Evolutionary conservation across 106 monocot genomes (phyloP), one percentile per base, ranked within the genome.

Genomic region (Chionographis japonica): DNA sequence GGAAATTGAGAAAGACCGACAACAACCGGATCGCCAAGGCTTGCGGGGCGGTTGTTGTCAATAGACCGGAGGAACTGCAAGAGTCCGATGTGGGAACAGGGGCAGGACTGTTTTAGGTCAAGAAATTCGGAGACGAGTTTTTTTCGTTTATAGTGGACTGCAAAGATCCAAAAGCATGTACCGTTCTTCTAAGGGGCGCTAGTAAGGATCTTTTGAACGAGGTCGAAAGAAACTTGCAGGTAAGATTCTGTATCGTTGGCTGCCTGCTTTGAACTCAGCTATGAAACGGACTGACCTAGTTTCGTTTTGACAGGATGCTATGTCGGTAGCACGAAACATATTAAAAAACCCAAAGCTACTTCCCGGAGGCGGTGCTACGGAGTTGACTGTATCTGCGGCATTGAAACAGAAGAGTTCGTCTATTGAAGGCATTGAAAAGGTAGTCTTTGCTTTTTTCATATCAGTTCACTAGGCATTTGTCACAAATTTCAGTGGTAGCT

Each of bases 141-240:
- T 97, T 97, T 74, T 50, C 95, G 15, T 97, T 83, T 81, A 81
- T 97, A 58, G 89, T 97, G 4, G 95, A 97, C 35, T 97, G 95
- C 61, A 82, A 97, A 67, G 89, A 92, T 20, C 95, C 95, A 20
- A 97, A 97, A 66, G 95, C 92, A 54, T 97, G 95, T 58, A 92
- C 92, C 56, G 84, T 97, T 78, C 80, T 97, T 40, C 65, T 97
- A 60, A 92, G 95, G 67, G 95, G 95, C 13, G 92, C 95, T 53
- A 97, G 95, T 66, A 97, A 97, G 78, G 95, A 97, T 87, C 78
- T 97, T 12, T 50, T 97, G 58, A 97, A 97, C 80, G 95, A 97
- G 63, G 95, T 97, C 60, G 95, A 97, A 73, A 86, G 95, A 73
- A 97, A 97, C 65, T 66, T 97, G 58, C 95, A 97, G 92, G 95